A percentile compares a stretch with the other conserved stretches of the same genome.
Conservation (phyloP, 2,329 filamentous ascomycete genomes). For the Fusarium floridanum region DNA sequence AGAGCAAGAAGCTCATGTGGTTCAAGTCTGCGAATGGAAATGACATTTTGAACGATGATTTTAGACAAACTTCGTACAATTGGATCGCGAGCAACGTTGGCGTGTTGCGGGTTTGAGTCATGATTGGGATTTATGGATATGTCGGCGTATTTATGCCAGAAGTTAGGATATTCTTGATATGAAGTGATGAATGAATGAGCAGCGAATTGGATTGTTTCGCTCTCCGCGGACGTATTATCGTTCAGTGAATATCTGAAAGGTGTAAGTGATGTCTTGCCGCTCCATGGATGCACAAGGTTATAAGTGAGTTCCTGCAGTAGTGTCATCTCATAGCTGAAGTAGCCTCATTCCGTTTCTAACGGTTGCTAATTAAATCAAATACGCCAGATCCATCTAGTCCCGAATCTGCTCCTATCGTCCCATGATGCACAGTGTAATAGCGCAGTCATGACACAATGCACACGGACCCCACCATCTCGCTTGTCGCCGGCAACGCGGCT, state of each 20-base stretch:
- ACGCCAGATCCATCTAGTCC: background rate
- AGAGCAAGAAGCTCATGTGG: conserved; percentile 63
- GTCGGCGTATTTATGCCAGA: background rate
- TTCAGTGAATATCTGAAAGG: background rate
- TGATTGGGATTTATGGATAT: background rate
- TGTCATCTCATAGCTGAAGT: background rate
- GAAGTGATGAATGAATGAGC: background rate
- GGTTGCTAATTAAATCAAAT: background rate
- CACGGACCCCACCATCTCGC: conserved; percentile 42
- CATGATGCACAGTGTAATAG: conserved; percentile 34
- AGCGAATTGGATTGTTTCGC: background rate
- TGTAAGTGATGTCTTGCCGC: background rate
- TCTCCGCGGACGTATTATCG: background rate
- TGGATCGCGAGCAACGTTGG: conserved; percentile 46
- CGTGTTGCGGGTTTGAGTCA: conserved; percentile 37
- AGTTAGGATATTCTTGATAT: background rate
- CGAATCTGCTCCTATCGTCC: background rate
- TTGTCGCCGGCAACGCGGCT: conserved; percentile 43
- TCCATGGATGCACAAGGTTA: background rate
- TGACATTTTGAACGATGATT: conserved; percentile 53
- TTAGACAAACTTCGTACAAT: conserved; percentile 49
- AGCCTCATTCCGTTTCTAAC: background rate
- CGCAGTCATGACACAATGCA: conserved; percentile 25
- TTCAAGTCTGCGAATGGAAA: conserved; percentile 54
- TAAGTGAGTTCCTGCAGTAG: background rate